phyloP scores from a whole-genome alignment of 768 basidiomycete genomes.

The Rhodotorula diobovata region DNA sequence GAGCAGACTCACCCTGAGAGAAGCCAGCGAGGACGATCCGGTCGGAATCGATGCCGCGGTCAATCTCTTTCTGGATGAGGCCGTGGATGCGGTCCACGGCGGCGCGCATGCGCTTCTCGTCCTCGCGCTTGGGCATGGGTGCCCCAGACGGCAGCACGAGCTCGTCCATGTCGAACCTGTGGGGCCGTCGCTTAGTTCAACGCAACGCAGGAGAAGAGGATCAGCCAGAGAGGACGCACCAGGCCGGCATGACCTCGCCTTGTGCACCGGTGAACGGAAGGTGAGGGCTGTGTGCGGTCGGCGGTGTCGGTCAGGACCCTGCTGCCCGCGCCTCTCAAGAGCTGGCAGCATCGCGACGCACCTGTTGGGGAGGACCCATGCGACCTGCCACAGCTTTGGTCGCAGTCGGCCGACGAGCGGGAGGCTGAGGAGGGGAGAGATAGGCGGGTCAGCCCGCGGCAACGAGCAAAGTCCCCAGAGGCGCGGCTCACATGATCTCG shows the following conservation, averaged over 20 bases:
- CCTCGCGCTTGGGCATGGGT: constrained; percentile 1
- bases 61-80: not conserved
- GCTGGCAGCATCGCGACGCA: not conserved
- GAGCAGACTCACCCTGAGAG: not conserved
- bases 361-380: not conserved
- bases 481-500: not conserved
- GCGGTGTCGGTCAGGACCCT: not conserved
- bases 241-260: not conserved
- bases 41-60: not conserved
- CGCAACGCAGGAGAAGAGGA: not conserved
- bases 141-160: not conserved
- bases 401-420: not conserved
- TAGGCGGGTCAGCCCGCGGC: not conserved
- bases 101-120: not conserved
- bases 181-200: too few species aligned
- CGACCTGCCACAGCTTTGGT: not conserved
- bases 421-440: not conserved
- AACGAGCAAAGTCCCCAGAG: not conserved
- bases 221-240: not conserved
- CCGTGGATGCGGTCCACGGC: not conserved
- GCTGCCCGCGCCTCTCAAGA: too few species aligned
- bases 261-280: not conserved
- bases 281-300: not conserved
- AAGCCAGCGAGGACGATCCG: not conserved
- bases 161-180: constrained; percentile 6